Percentiles rank a stretch among this genome's conserved stretches.
These are phyloP conservation scores for Rhynchospora breviuscula DNA, from an alignment of 176 grass and related monocot species.

Conservation along the genomic window DNA sequence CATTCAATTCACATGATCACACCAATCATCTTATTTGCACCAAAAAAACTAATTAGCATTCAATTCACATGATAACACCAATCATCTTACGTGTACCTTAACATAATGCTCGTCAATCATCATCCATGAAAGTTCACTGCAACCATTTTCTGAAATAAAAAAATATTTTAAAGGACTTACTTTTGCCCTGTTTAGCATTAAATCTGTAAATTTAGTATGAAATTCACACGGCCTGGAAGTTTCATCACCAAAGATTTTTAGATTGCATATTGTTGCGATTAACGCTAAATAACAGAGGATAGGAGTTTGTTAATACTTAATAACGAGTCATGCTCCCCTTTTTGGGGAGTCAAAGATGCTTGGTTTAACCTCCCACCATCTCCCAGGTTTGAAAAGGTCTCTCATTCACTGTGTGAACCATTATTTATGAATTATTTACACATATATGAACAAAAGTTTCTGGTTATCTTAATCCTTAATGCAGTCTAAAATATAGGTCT, in stretches of 20 bases:
- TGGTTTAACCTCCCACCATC: not conserved
- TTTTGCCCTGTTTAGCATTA: too few relatives aligned
- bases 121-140: not conserved
- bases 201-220: not conserved
- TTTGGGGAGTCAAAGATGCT: conserved; percentile 35
- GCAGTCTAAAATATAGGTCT: not conserved
- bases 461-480: conserved; percentile 22
- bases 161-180: too few relatives aligned
- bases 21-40: too few relatives aligned
- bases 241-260: not conserved
- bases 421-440: conserved; percentile 10
- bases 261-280: not conserved
- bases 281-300: not conserved
- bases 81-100: not conserved
- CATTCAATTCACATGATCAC: too few relatives aligned
- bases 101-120: not conserved
- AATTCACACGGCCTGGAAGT: not conserved
- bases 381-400: conserved; percentile 13
- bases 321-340: conserved; percentile 17
- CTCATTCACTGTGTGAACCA: not conserved
- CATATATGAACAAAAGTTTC: conserved; percentile 5
- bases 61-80: not conserved
- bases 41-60: not conserved
- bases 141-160: too few relatives aligned
- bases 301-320: not conserved